Evolutionary conservation across 805 yeast species (phyloP).

Genomic region (Yarrowia sp.): DNA sequence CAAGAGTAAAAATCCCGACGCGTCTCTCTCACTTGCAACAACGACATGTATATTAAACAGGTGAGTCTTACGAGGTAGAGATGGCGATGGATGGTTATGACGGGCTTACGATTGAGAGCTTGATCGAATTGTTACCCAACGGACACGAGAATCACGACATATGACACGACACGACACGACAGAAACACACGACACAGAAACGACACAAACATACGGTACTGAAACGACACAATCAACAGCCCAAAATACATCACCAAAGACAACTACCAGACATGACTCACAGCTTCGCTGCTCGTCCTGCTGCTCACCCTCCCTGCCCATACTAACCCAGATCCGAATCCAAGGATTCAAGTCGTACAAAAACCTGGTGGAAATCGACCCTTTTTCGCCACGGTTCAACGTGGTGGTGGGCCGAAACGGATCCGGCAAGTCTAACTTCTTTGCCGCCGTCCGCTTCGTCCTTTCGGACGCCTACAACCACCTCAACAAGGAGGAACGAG

Average conservation of each 20-base stretch:
- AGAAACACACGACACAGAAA: too few species aligned
- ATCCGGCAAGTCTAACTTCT: conserved; percentile 94
- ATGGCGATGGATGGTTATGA: too few species aligned
- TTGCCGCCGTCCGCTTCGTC: conserved; percentile 91
- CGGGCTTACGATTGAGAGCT: too few species aligned
- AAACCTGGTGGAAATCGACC: conserved; percentile 72
- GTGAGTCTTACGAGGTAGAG: conserved; percentile 1
- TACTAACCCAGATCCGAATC: conserved; percentile 51
- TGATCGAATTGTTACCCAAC: too few species aligned
- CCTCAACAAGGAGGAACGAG: conserved; percentile 80
- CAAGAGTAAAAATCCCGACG: conserved; percentile 1
- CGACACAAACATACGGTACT: too few species aligned
- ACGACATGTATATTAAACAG: conserved; percentile 14
- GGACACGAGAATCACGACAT: too few species aligned
- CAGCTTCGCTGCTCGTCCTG: too few species aligned
- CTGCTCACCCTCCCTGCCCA: not conserved
- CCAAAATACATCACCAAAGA: too few species aligned
- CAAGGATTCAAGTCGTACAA: conserved; percentile 94
- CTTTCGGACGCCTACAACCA: conserved; percentile 85
- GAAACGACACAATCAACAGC: too few species aligned
- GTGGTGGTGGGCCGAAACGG: conserved; percentile 89
- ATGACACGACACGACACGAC: too few species aligned
- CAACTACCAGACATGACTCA: too few species aligned
- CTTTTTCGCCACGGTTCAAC: conserved; percentile 76
- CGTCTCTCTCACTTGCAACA: not conserved